Base-by-base conservation (phyloP, 1,139 yeast species). In the Arxiozyma telluris region DNA sequence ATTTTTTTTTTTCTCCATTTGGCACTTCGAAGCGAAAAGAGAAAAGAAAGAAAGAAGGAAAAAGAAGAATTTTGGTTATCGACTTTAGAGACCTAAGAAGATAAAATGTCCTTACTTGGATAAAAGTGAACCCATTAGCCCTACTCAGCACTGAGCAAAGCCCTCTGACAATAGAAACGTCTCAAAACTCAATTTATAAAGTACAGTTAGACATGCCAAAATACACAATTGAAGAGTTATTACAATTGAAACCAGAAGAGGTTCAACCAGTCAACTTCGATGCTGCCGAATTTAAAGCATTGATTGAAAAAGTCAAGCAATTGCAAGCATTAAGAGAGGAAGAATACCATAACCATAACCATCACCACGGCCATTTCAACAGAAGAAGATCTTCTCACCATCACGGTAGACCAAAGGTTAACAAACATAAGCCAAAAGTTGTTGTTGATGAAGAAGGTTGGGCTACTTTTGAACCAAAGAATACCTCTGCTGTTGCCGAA, bases 381-480 rank as follows among this genome's bases (percentile, higher is more conserved):
- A 47, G 51, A 70, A 77, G 85, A 69, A 76, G 80, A 52, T 80
- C 85, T 11, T 79, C 80, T 60, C 76, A 79, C 47, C 76, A 73
- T 46, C 73, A 73, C 44, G 73, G 72, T 57, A 79, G 74, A 65
- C 83, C 83, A 53, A 73, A 76, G 64, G 76, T 81, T 64, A 77
- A 82, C 65, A 83, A 80, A 68, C 80, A 80, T 73, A 76, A 78
- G 63, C 81, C 78, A 54, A 83, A 79, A 59, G 69, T 68, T 38
- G 63, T 66, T 38, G 68, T 77, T 27, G 94, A 85, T 66, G 86
- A 83, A 56, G 91, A 86, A 58, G 94, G 94, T 46, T 86, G 93
- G 93, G 86, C 86, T 54, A 83, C 91, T 34, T 74, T 81, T 58
- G 79, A 79, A 61, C 47, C 55, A 30, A 55, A 58, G 48, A 61